Base-by-base conservation (phyloP, 768 basidiomycete species). In the Gymnopilus junonius region DNA sequence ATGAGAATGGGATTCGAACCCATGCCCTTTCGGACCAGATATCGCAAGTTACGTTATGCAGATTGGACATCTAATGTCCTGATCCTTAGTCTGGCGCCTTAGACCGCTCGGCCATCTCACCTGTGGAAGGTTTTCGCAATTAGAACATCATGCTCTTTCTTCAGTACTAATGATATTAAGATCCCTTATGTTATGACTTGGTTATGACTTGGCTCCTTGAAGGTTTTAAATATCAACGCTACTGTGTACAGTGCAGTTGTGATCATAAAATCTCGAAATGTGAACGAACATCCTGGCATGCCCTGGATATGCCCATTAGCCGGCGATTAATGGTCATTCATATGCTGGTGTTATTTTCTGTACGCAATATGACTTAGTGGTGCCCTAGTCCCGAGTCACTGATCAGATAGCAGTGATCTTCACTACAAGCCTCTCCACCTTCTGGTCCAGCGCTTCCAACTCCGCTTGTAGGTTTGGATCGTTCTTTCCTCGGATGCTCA, bases 21-120 rank as follows among this genome's bases (percentile, higher is more conserved):
- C 82, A 81, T 82, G 83, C 83, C 81, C 78, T 73, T 67, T 60
- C 72, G 60, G 74, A 74, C 73, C 74, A 75, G 75, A 76, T 75
- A 46, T 55, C 11, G 32, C 17, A 20, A 14, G 12, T 35, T 34
- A 57, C 55, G 65, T 64, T 65, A 63, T 54, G 11, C 31, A 20
- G 10, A 29, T 20, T 67, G 69, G 65, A 70, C 71, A 72, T 67
- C 58, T 25, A 59, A 70, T 73, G 69, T 64, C 69, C 74, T 73
- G 70, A 60, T 81, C 87, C 87, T 87, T 88, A 87, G 86, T 90
- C 88, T 91, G 87, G 87, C 89, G 89, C 89, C 89, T 90, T 90
- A 88, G 89, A 90, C 88, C 89, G 87, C 88, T 91, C 89, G 88
- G 89, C 89, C 89, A 91, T 90, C 87, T 88, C 85, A 70, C 75